Evolutionary conservation across 2,329 filamentous ascomycete species (phyloP).

Genomic region (Botrytis porri): DNA sequence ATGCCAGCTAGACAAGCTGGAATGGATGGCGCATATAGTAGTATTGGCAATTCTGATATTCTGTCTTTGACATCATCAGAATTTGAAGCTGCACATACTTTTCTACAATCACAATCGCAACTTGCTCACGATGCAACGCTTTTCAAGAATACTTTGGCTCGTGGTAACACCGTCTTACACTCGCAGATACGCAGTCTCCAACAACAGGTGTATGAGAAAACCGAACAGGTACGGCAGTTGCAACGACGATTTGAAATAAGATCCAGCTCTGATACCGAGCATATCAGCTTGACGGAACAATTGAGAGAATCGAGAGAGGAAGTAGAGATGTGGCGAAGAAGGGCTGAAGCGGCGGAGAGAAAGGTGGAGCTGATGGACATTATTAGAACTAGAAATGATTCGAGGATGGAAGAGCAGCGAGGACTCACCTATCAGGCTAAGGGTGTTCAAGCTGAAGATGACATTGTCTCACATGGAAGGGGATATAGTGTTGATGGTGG

Average conservation of each 20-base stretch:
- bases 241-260: conserved; percentile 47
- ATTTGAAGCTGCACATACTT: conserved; percentile 10
- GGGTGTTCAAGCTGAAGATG: background rate
- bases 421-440: background rate
- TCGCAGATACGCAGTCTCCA: conserved; percentile 50
- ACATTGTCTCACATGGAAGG: background rate
- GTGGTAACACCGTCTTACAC: conserved; percentile 42
- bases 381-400: conserved; percentile 16
- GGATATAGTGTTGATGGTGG: conserved; percentile 17
- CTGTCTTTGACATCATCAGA: background rate
- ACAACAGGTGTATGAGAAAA: conserved; percentile 45
- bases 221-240: conserved; percentile 47
- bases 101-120: conserved; percentile 1
- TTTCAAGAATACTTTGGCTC: conserved; percentile 18
- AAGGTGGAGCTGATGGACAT: conserved; percentile 43
- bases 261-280: conserved; percentile 36
- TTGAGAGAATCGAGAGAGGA: conserved; percentile 46
- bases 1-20: background rate
- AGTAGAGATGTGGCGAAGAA: conserved; percentile 49
- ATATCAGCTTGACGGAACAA: conserved; percentile 49
- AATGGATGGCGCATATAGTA: conserved; percentile 17
- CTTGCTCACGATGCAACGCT: background rate
- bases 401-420: conserved; percentile 1
- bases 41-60: conserved; percentile 9
- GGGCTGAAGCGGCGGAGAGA: conserved; percentile 56